phyloP scores from a whole-genome alignment of 306 rosid genomes.

The Quillaja saponaria region DNA sequence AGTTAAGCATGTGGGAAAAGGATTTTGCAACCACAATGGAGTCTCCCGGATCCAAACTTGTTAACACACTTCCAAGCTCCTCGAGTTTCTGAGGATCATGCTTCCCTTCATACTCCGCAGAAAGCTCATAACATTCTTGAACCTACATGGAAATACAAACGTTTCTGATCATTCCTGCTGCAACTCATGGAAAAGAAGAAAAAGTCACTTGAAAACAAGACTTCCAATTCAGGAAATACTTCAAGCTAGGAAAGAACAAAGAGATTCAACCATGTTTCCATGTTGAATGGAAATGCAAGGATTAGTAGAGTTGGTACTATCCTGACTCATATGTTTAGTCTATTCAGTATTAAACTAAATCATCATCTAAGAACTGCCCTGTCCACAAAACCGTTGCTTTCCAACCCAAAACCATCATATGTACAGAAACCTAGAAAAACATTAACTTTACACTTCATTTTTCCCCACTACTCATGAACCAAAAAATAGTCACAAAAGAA shows the following conservation, averaged over 20 bases:
- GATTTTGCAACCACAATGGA: slow-evolving; percentile 90
- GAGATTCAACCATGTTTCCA: neutral
- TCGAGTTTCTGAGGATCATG: slow-evolving; percentile 79
- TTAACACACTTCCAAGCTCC: slow-evolving; percentile 76
- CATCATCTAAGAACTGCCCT: neutral
- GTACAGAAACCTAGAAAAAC: neutral
- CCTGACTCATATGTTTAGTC: neutral
- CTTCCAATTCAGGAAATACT: slow-evolving; percentile 17
- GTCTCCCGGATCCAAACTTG: slow-evolving; percentile 95
- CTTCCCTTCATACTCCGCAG: slow-evolving; percentile 94
- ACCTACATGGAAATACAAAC: slow-evolving; percentile 51
- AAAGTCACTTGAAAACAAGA: slow-evolving; percentile 9
- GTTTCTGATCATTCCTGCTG: neutral
- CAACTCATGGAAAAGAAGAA: too few species aligned
- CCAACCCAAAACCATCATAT: slow-evolving; percentile 9
- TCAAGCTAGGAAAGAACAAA: neutral
- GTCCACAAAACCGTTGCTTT: neutral
- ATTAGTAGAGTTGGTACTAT: neutral
- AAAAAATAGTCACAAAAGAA: slow-evolving; percentile 1
- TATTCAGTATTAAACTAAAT: neutral
- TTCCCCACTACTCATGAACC: slow-evolving; percentile 3
- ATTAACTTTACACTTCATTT: neutral
- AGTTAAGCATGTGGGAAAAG: slow-evolving; percentile 95
- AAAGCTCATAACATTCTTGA: slow-evolving; percentile 93
- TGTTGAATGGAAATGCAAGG: slow-evolving; percentile 10